Evolutionary conservation across 176 grass and related monocot genomes (phyloP).

Genomic region (Elaeis guineensis): DNA sequence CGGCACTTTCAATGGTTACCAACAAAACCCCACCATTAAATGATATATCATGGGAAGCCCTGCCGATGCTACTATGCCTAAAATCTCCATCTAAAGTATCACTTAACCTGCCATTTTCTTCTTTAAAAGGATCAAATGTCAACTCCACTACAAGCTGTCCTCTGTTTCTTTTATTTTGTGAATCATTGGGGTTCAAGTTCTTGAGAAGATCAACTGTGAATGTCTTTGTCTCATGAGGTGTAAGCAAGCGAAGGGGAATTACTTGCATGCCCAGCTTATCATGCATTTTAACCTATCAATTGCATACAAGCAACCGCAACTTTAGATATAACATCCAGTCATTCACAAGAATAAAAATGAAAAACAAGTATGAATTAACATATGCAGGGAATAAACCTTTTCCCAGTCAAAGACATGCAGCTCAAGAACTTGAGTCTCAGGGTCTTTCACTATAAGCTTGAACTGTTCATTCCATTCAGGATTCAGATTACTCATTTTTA

Average conservation of each 20-base stretch:
- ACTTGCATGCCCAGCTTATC: conserved; percentile 94
- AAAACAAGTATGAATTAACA: too few species aligned
- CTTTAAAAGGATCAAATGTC: conserved; percentile 88
- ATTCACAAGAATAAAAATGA: too few species aligned
- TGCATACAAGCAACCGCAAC: too few species aligned
- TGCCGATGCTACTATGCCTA: conserved; percentile 1
- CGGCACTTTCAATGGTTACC: conserved; percentile 63
- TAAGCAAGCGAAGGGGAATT: conserved; percentile 59
- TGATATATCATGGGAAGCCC: background rate
- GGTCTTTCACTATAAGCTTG: conserved; percentile 92
- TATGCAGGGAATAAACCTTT: conserved; percentile 52
- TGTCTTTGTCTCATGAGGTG: conserved; percentile 54
- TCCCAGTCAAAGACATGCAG: conserved; percentile 94
- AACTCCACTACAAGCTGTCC: conserved; percentile 69
- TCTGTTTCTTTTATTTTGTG: conserved; percentile 73
- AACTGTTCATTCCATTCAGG: conserved; percentile 97
- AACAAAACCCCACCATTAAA: conserved; percentile 46
- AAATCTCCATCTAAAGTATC: conserved; percentile 24
- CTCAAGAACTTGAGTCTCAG: conserved; percentile 82
- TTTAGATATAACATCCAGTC: too few species aligned
- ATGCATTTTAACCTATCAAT: conserved; percentile 65
- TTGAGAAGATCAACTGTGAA: conserved; percentile 76
- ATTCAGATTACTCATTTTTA: conserved; percentile 89
- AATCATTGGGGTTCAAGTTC: conserved; percentile 75
- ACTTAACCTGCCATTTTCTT: conserved; percentile 30